phyloP scores from a whole-genome alignment of 2,329 filamentous ascomycete genomes.

The Elsinoe necatrix region DNA sequence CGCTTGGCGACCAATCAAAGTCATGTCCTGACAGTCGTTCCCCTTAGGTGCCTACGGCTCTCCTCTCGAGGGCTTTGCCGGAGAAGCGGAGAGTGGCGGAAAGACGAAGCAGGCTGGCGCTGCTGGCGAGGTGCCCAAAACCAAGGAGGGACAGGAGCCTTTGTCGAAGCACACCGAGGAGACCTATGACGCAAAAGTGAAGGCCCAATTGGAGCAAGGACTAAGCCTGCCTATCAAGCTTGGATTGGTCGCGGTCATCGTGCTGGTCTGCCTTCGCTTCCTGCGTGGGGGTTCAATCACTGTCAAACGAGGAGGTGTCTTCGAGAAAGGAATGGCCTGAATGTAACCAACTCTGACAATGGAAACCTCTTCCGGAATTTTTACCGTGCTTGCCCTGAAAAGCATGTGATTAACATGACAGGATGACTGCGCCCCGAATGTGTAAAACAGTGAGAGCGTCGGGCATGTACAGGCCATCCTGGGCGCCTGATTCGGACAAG shows the following conservation, averaged over 20 bases:
- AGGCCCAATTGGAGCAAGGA: conserved; percentile 24
- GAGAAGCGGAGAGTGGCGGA: conserved; percentile 12
- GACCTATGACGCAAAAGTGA: conserved; percentile 19
- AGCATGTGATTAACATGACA: neutral
- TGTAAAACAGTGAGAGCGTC: neutral
- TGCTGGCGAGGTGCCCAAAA: conserved; percentile 15
- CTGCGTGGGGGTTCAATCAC: conserved; percentile 28
- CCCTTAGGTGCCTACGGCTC: conserved; percentile 33
- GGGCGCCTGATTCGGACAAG: conserved; percentile 4
- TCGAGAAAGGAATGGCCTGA: conserved; percentile 14
- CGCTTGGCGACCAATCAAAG: conserved; percentile 17
- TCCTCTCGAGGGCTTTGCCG: conserved; percentile 21
- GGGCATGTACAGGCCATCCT: conserved; percentile 2
- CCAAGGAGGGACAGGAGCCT: conserved; percentile 22
- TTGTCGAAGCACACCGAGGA: conserved; percentile 18
- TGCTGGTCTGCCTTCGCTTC: conserved; percentile 36
- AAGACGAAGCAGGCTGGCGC: conserved; percentile 17
- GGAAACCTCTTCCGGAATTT: neutral
- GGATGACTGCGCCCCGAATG: neutral
- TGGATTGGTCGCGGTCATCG: conserved; percentile 36
- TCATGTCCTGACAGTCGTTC: conserved; percentile 4
- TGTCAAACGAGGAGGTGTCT: neutral
- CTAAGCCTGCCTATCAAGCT: conserved; percentile 39
- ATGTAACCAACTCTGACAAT: neutral
- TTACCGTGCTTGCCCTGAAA: neutral